These are phyloP conservation scores for Astraeus odoratus DNA, from an alignment of 768 basidiomycete species.

Conservation along the genomic window DNA sequence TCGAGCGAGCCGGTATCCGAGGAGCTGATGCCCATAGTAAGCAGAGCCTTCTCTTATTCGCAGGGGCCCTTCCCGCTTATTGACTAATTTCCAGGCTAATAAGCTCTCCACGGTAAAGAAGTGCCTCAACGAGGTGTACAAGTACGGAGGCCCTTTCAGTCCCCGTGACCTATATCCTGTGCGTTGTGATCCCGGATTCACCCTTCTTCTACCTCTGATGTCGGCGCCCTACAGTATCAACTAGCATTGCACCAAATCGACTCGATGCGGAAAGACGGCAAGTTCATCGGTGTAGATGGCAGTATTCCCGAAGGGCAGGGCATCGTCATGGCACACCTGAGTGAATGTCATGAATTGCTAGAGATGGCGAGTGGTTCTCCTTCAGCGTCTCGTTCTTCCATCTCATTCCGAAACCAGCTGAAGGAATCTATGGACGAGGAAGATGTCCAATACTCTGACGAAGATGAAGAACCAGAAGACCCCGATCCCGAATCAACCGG, in stretches of 20 bases:
- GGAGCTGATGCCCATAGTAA: slow-evolving; percentile 92
- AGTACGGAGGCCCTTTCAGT: slow-evolving; percentile 90
- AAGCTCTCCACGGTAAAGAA: slow-evolving; percentile 96
- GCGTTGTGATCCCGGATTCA: slow-evolving; percentile 23
- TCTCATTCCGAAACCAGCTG: slow-evolving; percentile 35
- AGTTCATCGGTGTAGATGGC: slow-evolving; percentile 85
- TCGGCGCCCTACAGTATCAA: slow-evolving; percentile 59
- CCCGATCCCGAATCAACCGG: slow-evolving; percentile 9
- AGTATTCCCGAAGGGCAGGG: slow-evolving; percentile 93
- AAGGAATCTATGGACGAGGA: slow-evolving; percentile 80
- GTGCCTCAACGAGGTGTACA: slow-evolving; percentile 91
- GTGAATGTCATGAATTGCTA: slow-evolving; percentile 91
- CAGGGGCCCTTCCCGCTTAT: neutral
- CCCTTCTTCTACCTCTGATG: slow-evolving; percentile 2
- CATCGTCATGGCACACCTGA: slow-evolving; percentile 91
- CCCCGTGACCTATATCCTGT: slow-evolving; percentile 92
- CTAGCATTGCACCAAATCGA: slow-evolving; percentile 94
- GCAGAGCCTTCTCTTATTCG: slow-evolving; percentile 17
- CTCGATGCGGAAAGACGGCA: slow-evolving; percentile 86
- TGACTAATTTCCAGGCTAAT: slow-evolving; percentile 59
- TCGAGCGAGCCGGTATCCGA: slow-evolving; percentile 97
- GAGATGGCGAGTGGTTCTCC: slow-evolving; percentile 64
- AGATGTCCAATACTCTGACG: slow-evolving; percentile 49
- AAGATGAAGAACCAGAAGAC: slow-evolving; percentile 35
- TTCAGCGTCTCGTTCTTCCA: neutral